These are phyloP conservation scores for Chimonanthus praecox DNA, from an alignment of 164 flowering plant genomes.

Conservation along the genomic window DNA sequence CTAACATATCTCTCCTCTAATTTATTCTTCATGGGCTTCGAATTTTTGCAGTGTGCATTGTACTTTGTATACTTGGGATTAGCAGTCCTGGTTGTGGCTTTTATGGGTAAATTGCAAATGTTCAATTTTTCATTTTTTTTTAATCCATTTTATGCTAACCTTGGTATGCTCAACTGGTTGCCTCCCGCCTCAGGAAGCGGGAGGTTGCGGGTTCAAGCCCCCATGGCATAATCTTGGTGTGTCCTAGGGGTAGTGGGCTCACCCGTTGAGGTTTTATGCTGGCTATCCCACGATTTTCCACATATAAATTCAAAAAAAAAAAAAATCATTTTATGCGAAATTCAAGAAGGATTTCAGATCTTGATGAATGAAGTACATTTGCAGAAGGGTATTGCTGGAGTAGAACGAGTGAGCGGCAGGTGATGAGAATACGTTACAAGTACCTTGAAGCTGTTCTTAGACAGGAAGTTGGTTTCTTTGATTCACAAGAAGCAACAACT, in stretches of 20 bases:
- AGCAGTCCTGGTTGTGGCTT: slow-evolving; percentile 72
- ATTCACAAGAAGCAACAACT: slow-evolving; percentile 82
- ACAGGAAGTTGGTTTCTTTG: slow-evolving; percentile 91
- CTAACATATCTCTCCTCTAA: not conserved
- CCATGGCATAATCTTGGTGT: too few species aligned
- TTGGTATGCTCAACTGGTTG: too few species aligned
- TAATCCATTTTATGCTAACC: too few species aligned
- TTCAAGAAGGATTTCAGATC: not conserved
- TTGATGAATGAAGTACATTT: slow-evolving; percentile 6
- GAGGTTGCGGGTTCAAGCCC: too few species aligned
- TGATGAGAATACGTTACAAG: slow-evolving; percentile 62
- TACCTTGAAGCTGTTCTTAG: slow-evolving; percentile 80
- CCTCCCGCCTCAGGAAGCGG: too few species aligned
- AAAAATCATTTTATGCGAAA: too few species aligned
- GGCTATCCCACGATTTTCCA: too few species aligned
- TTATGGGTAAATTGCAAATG: slow-evolving; percentile 59
- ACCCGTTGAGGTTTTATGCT: too few species aligned
- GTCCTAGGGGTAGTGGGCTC: too few species aligned
- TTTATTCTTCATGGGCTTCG: not conserved
- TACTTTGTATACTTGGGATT: slow-evolving; percentile 80
- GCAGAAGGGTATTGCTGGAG: slow-evolving; percentile 98
- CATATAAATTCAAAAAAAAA: too few species aligned
- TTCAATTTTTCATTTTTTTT: not conserved
- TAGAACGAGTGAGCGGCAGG: slow-evolving; percentile 81
- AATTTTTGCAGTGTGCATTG: slow-evolving; percentile 54